Conservation (phyloP, 805 yeast genomes). For the Lipomyces oligophaga region DNA sequence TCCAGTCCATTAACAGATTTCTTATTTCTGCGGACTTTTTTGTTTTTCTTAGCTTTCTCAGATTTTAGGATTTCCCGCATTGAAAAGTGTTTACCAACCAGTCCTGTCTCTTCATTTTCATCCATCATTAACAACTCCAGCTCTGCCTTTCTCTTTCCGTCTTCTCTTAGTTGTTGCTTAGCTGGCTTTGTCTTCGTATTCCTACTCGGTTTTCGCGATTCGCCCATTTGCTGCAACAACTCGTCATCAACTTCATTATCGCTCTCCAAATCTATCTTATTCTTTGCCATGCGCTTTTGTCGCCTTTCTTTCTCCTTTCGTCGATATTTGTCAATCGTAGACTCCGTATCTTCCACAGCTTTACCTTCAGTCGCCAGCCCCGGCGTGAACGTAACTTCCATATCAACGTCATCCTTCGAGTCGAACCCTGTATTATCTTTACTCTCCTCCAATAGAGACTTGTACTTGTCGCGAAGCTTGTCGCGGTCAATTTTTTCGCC, state of each 20-base stretch:
- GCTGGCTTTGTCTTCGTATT: conserved; percentile 25
- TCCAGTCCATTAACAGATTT: conserved; percentile 45
- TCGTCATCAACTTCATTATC: conserved; percentile 35
- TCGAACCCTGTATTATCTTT: conserved; percentile 30
- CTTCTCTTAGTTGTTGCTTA: conserved; percentile 34
- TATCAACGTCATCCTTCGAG: conserved; percentile 68
- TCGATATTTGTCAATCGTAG: conserved; percentile 73
- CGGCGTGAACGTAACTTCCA: conserved; percentile 95
- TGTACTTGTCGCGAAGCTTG: conserved; percentile 54
- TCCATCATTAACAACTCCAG: conserved; percentile 70
- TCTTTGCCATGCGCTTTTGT: conserved; percentile 62
- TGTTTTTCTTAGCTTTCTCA: conserved; percentile 47
- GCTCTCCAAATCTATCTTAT: conserved; percentile 49
- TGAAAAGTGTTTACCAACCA: conserved; percentile 70
- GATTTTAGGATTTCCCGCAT: conserved; percentile 74
- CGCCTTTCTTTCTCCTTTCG: conserved; percentile 90
- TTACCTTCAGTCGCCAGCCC: conserved; percentile 53
- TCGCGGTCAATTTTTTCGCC: conserved; percentile 36
- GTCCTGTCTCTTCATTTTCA: conserved; percentile 45
- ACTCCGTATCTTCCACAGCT: conserved; percentile 45
- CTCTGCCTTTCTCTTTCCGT: conserved; percentile 54
- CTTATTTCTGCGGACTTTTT: conserved; percentile 39
- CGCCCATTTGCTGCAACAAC: conserved; percentile 31
- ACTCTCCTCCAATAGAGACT: conserved; percentile 45
- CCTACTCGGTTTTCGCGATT: conserved; percentile 35